phyloP scores from a whole-genome alignment of 768 basidiomycete species.

The Cystofilobasidium ferigula region DNA sequence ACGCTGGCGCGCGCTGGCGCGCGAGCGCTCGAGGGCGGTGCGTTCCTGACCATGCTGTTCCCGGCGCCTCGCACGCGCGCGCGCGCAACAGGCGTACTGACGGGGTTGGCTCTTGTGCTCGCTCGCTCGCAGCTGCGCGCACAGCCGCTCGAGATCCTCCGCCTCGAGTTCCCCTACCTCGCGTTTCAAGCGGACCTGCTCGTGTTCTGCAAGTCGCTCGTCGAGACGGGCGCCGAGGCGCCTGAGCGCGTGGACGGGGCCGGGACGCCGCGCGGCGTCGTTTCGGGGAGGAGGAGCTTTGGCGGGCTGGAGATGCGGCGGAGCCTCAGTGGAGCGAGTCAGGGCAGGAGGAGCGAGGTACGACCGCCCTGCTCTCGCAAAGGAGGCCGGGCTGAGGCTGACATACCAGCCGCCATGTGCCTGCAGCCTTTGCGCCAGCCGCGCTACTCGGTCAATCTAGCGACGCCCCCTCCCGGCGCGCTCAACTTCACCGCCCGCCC shows the following conservation, averaged over 20 bases:
- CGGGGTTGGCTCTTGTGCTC: neutral
- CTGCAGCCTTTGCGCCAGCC: neutral
- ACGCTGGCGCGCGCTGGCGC: neutral
- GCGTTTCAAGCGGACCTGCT: neutral
- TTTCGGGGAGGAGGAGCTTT: neutral
- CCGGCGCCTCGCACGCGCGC: too few relatives aligned
- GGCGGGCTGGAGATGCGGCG: neutral
- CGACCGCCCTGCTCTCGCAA: neutral
- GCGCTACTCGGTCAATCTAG: neutral
- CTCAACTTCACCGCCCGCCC: neutral
- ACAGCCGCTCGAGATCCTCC: neutral
- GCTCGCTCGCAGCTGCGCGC: neutral
- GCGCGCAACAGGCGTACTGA: neutral
- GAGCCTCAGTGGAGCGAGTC: neutral
- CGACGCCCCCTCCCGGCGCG: neutral
- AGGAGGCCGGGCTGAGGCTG: neutral
- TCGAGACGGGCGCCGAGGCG: neutral
- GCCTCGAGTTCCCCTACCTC: neutral
- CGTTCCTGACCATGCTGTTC: neutral
- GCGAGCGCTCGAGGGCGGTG: neutral
- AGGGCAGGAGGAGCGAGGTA: neutral
- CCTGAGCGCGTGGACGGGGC: neutral
- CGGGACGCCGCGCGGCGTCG: neutral
- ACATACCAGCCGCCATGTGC: neutral
- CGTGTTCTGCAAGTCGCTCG: neutral